These are phyloP conservation scores for Rhizophagus sp. DNA, from an alignment of 192 early-diverging fungal genomes.

Conservation along the genomic window DNA sequence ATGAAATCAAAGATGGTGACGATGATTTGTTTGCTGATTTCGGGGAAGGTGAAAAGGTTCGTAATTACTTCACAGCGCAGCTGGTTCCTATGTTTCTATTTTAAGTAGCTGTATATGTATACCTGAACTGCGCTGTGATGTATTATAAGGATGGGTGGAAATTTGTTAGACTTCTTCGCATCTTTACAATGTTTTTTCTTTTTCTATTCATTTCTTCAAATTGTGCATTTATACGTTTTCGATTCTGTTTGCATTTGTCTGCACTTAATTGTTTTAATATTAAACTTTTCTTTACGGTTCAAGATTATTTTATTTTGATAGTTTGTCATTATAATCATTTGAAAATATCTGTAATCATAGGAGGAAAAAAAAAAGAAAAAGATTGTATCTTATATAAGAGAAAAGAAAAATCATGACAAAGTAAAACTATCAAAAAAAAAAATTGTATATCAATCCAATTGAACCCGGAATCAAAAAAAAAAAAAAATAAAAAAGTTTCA, in stretches of 20 bases:
- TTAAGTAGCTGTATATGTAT: conserved; percentile 1
- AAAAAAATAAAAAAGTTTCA: conserved; percentile 7
- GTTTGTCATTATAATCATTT: not conserved
- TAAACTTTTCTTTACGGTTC: not conserved
- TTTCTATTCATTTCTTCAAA: not conserved
- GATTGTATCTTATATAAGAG: not conserved
- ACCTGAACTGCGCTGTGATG: conserved; percentile 22
- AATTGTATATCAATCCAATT: not conserved
- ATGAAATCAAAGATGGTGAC: conserved; percentile 29
- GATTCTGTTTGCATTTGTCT: not conserved
- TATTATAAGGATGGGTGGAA: conserved; percentile 7
- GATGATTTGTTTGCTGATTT: conserved; percentile 46
- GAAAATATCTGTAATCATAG: conserved; percentile 10
- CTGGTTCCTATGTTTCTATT: conserved; percentile 4
- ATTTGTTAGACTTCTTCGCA: not conserved
- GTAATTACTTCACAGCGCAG: conserved; percentile 30
- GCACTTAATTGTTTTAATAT: not conserved
- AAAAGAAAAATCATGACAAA: not conserved
- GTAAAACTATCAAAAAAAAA: not conserved
- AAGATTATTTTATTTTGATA: conserved; percentile 5
- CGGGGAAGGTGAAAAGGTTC: conserved; percentile 42
- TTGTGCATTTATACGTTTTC: not conserved
- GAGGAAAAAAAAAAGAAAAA: not conserved
- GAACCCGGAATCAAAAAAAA: conserved; percentile 5
- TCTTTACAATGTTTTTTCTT: not conserved